Evolutionary conservation across 495 filamentous ascomycete species (phyloP).

Genomic region (Chlorociboria aeruginascens): DNA sequence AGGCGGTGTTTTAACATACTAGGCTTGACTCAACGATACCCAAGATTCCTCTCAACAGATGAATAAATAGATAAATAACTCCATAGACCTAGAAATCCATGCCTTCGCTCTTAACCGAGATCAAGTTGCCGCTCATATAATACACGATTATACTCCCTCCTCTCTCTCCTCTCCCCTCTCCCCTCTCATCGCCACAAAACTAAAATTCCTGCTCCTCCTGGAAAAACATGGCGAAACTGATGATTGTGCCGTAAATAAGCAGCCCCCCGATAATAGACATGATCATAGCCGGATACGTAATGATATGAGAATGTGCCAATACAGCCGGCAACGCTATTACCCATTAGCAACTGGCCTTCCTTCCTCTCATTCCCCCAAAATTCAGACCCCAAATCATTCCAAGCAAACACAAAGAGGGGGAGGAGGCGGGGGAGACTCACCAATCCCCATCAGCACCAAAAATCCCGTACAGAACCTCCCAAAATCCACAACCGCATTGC

Average conservation of each 20-base stretch:
- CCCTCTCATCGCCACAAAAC: not conserved
- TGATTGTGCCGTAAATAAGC: constrained; percentile 95
- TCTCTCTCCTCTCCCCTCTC: not conserved
- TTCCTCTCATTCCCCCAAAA: not conserved
- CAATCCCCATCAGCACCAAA: constrained; percentile 94
- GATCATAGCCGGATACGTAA: constrained; percentile 74
- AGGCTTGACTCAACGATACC: constrained; percentile 12
- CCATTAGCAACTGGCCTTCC: constrained; percentile 1
- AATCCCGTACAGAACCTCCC: constrained; percentile 93
- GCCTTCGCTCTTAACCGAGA: not conserved
- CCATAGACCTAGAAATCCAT: constrained; percentile 3
- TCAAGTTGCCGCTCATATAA: not conserved
- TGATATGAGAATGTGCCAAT: constrained; percentile 73
- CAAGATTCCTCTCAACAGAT: not conserved
- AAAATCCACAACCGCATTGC: constrained; percentile 75
- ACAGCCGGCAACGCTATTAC: constrained; percentile 73
- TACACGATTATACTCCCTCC: not conserved
- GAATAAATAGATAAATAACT: not conserved
- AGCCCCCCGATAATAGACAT: constrained; percentile 91
- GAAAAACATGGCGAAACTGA: constrained; percentile 97
- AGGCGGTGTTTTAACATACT: not conserved
- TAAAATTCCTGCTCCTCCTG: constrained; percentile 83
- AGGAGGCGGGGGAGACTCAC: constrained; percentile 39
- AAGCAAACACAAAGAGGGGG: not conserved
- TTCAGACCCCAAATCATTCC: not conserved